Conservation (phyloP, 139 green algal species). For the Picochlorum costavermella region DNA sequence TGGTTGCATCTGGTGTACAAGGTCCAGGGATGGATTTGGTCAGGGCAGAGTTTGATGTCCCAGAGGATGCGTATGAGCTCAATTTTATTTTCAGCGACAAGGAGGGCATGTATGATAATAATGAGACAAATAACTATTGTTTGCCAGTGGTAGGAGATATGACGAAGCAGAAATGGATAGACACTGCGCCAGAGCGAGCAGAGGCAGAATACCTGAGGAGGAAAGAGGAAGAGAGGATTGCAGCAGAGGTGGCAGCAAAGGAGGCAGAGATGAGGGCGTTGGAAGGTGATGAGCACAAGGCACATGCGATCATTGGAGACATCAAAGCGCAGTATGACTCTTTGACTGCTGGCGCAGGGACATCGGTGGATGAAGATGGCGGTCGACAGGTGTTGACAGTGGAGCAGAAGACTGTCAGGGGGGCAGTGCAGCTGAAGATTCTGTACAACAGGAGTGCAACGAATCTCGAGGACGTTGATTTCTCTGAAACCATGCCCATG, state of each 20-base stretch:
- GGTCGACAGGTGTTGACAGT: not conserved
- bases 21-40: conserved; percentile 47
- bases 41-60: conserved; percentile 22
- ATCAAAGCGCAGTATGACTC: conserved; percentile 20
- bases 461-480: conserved; percentile 8
- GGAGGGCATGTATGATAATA: conserved; percentile 48
- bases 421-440: not conserved
- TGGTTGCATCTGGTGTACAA: conserved; percentile 31
- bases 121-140: conserved; percentile 48
- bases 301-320: conserved; percentile 21
- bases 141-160: conserved; percentile 32
- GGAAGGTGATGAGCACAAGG: conserved; percentile 6
- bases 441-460: conserved; percentile 17
- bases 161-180: conserved; percentile 46
- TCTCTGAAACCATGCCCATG: conserved; percentile 7
- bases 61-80: conserved; percentile 59
- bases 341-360: conserved; percentile 16
- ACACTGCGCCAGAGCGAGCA: conserved; percentile 25
- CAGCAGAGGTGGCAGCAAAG: conserved; percentile 17
- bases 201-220: conserved; percentile 17
- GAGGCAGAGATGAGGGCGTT: conserved; percentile 20
- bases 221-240: conserved; percentile 4
- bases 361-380: not conserved
- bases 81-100: conserved; percentile 72
- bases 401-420: not conserved